phyloP scores from a whole-genome alignment of 2,329 filamentous ascomycete species.

The Colletotrichum costaricense region DNA sequence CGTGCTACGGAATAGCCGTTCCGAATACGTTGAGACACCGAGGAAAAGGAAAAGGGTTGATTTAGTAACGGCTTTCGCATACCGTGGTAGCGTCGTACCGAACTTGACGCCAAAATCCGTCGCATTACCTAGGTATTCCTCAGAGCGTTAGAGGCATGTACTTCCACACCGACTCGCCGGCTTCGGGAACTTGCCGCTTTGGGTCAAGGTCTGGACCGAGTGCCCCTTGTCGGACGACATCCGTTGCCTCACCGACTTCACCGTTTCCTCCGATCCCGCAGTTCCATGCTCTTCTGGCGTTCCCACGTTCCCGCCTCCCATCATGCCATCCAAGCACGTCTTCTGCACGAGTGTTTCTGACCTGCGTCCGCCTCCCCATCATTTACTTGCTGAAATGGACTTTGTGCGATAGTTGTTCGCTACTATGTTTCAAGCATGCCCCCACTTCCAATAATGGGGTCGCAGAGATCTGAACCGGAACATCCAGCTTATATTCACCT shows the following conservation, averaged over 20 bases:
- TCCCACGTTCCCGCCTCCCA: background rate
- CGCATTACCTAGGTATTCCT: too few relatives aligned
- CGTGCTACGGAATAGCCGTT: slow-evolving; percentile 7
- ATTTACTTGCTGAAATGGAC: background rate
- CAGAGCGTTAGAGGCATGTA: too few relatives aligned
- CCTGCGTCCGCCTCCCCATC: background rate
- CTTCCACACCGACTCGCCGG: background rate
- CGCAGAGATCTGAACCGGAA: too few relatives aligned
- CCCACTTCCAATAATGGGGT: too few relatives aligned
- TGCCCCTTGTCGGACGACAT: slow-evolving; percentile 7
- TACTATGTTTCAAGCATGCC: background rate
- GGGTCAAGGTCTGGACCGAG: slow-evolving; percentile 9
- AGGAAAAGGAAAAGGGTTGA: too few relatives aligned
- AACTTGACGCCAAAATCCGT: too few relatives aligned
- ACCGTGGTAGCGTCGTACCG: background rate
- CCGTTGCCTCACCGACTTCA: slow-evolving; percentile 29
- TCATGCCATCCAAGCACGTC: background rate
- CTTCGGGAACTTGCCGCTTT: slow-evolving; percentile 4
- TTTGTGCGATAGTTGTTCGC: too few relatives aligned
- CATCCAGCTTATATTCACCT: too few relatives aligned
- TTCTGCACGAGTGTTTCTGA: background rate
- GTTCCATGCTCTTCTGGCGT: background rate
- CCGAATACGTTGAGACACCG: background rate
- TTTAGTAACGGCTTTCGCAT: background rate
- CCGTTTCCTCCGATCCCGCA: slow-evolving; percentile 22